Evolutionary conservation across 805 yeast species (phyloP), one percentile per base, ranked within the genome.

Genomic region (Lachancea thermotolerans): DNA sequence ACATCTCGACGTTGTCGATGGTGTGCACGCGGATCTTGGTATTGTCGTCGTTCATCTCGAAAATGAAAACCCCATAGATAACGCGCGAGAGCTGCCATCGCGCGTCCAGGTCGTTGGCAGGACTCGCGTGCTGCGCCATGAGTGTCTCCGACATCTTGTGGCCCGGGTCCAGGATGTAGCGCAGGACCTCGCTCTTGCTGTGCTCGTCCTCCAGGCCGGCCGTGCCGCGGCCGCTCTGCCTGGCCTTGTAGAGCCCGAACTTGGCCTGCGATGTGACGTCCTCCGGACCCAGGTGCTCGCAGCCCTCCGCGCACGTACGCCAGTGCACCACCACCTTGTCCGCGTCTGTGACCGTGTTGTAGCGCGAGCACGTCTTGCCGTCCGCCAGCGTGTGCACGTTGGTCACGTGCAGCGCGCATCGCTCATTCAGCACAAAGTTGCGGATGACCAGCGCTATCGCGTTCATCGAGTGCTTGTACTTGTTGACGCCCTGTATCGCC

Each of bases 1-100:
- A 62, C 37, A 81, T 68, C 48, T 81, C 82, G 45, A 84, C 70
- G 53, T 80, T 74, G 52, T 84, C 91, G 29, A 84, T 71, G 2
- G 85, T 79, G 56, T 82, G 86, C 4, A 79, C 85, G 6, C 69
- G 38, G 30, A 84, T 75, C 48, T 68, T 59, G 46, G 75, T 72
- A 56, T 81, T 79, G n/a, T 67, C 65, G 18, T 71, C 71, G 54
- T 73, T 77, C 46, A 84, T 67, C 55, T 83, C 90, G 56, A 82
- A 82, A 7, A 81, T 70, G 54, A 83, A 83, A 2, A 79, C 59
- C 1, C 90, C 91, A 31, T 64, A 55, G 16, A 71, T 28, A n/a
- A 42, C 56, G 51, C 53, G 28, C 47, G 53, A 42, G 48, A 47
- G 10, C 39, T 29, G 28, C 48, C 40, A 35, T 38, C 48, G 36